These are phyloP conservation scores for Aspergillus pseudoterreus DNA, from an alignment of 2,329 filamentous ascomycete genomes.

Conservation along the genomic window DNA sequence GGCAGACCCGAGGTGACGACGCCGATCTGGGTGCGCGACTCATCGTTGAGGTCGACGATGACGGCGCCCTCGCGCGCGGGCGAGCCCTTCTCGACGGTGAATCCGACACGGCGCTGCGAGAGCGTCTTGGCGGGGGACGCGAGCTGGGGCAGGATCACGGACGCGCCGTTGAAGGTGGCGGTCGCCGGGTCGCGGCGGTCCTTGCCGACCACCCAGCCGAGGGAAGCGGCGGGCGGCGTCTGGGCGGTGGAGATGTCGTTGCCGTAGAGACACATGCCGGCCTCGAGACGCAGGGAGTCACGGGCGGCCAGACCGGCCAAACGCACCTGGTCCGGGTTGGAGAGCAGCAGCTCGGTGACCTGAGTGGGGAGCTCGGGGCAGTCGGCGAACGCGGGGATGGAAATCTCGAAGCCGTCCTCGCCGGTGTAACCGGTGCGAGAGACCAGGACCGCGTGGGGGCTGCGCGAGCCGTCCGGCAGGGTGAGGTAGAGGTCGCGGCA, in stretches of 20 bases:
- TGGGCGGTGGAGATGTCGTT: slow-evolving; percentile 84
- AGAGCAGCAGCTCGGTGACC: slow-evolving; percentile 67
- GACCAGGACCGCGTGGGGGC: slow-evolving; percentile 61
- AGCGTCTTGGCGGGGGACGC: slow-evolving; percentile 53
- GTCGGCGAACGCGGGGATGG: slow-evolving; percentile 62
- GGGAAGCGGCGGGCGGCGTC: slow-evolving; percentile 63
- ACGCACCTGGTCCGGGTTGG: slow-evolving; percentile 63
- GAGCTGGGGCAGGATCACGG: slow-evolving; percentile 72
- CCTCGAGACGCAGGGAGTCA: slow-evolving; percentile 89
- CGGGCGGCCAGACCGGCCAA: slow-evolving; percentile 86
- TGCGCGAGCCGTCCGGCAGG: slow-evolving; percentile 52
- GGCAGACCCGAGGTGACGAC: slow-evolving; percentile 85
- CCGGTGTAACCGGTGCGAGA: slow-evolving; percentile 93
- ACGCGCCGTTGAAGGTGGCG: slow-evolving; percentile 81
- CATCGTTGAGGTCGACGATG: slow-evolving; percentile 58
- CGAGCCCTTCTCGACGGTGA: slow-evolving; percentile 73
- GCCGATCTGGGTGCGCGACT: slow-evolving; percentile 65
- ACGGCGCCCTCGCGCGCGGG: slow-evolving; percentile 86
- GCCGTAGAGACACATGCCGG: slow-evolving; percentile 99
- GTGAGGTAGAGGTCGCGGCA: slow-evolving; percentile 64
- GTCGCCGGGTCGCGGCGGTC: slow-evolving; percentile 57
- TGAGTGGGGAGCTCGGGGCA: slow-evolving; percentile 44
- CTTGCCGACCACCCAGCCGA: slow-evolving; percentile 82
- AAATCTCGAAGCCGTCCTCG: slow-evolving; percentile 97
- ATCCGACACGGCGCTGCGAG: slow-evolving; percentile 71